Base-by-base conservation (phyloP, 495 filamentous ascomycete species). In the Hyaloscypha finlandica region DNA sequence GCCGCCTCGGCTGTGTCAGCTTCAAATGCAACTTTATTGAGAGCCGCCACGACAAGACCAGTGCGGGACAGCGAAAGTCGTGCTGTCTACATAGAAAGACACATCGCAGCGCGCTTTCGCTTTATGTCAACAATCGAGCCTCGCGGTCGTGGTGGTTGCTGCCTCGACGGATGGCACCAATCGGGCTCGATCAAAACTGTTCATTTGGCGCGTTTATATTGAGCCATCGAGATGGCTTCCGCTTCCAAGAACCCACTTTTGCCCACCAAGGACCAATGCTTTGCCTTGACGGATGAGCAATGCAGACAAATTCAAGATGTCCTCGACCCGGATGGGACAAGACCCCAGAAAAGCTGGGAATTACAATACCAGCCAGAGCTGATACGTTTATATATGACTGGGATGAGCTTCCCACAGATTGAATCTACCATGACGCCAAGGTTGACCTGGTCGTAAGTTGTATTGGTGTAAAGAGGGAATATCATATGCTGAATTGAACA, bases 341-440 rank as follows among this genome's bases (percentile, higher is more conserved):
- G 61, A 33, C 1, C 16, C 48, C 20, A 63, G 12, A 63, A 54
- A 25, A 4, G 12, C 42, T 63, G 61, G 61, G 61, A 63, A 20
- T 5, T 22, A n/a, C 4, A 31, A 20, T 45, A 63, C 35, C 61
- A 63, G 35, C n/a, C 29, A 6, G 31, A 63, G 45, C 45, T 63
- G n/a, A 35, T 63, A 22, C 42, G 61, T 16, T 45, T 63, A 32
- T 63, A 63, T 37, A 63, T 63, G 61, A 63, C 61, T 25, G 51
- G 51, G 45, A 53, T 63, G 51, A 63, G 61, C 45, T 63, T 63
- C 32, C 42, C 42, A 2, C 42, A 63, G 14, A 63, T 63, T 19
- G 48, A 52, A 35, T n/a, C 51, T 22, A 45, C 61, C 0, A 63
- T 63, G 48, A 54, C 20, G 61, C n/a, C 61, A 8, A 53, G 32